Percentiles rank a stretch among this genome's conserved stretches.
Conservation (phyloP, 495 filamentous ascomycete species). For the Schizothecium vesticola region DNA sequence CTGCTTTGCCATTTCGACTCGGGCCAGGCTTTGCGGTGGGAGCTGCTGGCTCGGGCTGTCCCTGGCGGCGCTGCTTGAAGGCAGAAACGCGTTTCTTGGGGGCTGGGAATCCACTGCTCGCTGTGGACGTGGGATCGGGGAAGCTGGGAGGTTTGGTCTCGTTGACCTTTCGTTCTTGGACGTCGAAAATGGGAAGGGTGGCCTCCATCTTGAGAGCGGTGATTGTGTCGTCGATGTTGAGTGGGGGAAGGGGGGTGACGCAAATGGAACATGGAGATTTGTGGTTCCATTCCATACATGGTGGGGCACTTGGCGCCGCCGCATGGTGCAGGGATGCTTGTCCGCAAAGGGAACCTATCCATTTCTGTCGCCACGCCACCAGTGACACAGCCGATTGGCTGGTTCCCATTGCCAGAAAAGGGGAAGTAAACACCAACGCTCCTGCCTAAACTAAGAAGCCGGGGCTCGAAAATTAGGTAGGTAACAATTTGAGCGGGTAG, state of each 20-base stretch:
- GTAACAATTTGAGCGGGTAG: too few relatives aligned
- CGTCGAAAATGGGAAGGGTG: slow-evolving; percentile 60
- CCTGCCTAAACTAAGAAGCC: too few relatives aligned
- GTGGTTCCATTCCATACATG: neutral
- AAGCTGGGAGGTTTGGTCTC: slow-evolving; percentile 57
- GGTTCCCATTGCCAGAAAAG: neutral
- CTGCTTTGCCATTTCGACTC: neutral
- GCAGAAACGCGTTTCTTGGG: slow-evolving; percentile 75
- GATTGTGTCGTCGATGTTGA: neutral
- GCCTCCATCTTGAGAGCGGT: slow-evolving; percentile 32
- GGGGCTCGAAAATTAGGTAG: too few relatives aligned
- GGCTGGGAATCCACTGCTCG: slow-evolving; percentile 73
- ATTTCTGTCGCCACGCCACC: too few relatives aligned
- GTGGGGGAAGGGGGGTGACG: neutral
- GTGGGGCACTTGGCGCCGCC: neutral
- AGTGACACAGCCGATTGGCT: too few relatives aligned
- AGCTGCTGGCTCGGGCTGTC: neutral
- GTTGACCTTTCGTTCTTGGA: slow-evolving; percentile 63
- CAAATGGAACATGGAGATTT: neutral
- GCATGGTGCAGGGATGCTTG: neutral
- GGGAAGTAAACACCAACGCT: neutral
- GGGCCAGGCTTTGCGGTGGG: neutral
- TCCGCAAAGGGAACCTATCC: neutral
- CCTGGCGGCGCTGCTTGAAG: slow-evolving; percentile 66
- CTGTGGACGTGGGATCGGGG: slow-evolving; percentile 50